Percentiles rank a stretch among this genome's conserved stretches.
phyloP scores from a whole-genome alignment of 352 stramenopile species.

The Peronospora belbahrii region DNA sequence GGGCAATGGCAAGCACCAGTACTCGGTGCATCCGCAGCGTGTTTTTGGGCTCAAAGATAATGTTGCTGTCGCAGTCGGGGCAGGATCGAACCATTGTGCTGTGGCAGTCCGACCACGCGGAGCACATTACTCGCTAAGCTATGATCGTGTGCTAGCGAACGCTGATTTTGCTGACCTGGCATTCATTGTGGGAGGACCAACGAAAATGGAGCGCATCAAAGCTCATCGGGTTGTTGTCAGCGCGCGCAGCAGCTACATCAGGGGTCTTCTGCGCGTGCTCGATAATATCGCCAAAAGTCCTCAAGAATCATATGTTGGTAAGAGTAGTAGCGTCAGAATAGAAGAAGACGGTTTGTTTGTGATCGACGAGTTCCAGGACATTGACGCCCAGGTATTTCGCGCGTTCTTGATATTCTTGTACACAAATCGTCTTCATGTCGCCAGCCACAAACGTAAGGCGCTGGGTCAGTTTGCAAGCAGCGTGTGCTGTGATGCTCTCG shows the following conservation, averaged over 20 bases:
- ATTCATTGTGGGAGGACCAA: constrained; percentile 30
- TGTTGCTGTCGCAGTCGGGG: constrained; percentile 38
- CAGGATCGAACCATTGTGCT: constrained; percentile 63
- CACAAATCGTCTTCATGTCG: constrained; percentile 54
- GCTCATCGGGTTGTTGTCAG: constrained; percentile 51
- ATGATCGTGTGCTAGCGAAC: constrained; percentile 41
- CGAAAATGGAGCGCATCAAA: constrained; percentile 17
- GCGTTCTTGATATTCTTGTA: constrained; percentile 69
- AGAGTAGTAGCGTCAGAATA: background rate
- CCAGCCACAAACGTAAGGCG: constrained; percentile 50
- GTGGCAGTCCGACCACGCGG: constrained; percentile 49
- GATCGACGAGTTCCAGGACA: constrained; percentile 49
- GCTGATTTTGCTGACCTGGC: constrained; percentile 50
- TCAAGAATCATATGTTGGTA: background rate
- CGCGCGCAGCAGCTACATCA: constrained; percentile 54
- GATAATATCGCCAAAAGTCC: background rate
- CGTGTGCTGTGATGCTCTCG: constrained; percentile 47
- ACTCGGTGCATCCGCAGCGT: constrained; percentile 57
- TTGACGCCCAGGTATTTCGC: constrained; percentile 51
- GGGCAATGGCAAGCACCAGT: constrained; percentile 66
- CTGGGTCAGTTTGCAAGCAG: constrained; percentile 44
- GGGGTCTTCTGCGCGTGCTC: constrained; percentile 44
- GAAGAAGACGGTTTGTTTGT: constrained; percentile 16
- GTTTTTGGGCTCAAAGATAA: constrained; percentile 58
- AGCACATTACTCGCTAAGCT: constrained; percentile 54